phyloP scores from a whole-genome alignment of 352 stramenopile genomes.

The Phytophthora crassamura region DNA sequence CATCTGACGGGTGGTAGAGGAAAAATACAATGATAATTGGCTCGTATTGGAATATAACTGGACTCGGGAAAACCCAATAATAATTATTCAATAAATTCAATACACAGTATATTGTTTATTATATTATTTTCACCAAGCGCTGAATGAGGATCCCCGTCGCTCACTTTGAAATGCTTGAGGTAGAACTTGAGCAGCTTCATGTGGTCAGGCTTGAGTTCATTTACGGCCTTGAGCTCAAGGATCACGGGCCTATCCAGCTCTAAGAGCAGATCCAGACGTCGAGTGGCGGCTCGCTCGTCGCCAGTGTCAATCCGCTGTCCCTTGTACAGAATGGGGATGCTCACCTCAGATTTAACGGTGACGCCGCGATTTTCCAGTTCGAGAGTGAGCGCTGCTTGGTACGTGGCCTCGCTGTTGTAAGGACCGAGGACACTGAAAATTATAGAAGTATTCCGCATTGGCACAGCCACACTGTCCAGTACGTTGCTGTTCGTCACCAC shows the following conservation, averaged over 20 bases:
- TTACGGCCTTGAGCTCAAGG: constrained; percentile 48
- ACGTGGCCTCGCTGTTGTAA: constrained; percentile 48
- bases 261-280: constrained; percentile 43
- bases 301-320: constrained; percentile 28
- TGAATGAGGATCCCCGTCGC: too few species aligned
- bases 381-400: constrained; percentile 38
- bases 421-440: constrained; percentile 38
- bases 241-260: constrained; percentile 38
- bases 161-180: constrained; percentile 43
- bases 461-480: constrained; percentile 23
- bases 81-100: too few species aligned
- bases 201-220: constrained; percentile 24
- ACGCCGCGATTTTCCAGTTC: constrained; percentile 39
- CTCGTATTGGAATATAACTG: too few species aligned
- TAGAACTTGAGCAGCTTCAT: constrained; percentile 51
- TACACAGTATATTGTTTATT: too few species aligned
- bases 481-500: constrained; percentile 8
- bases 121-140: too few species aligned
- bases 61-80: too few species aligned
- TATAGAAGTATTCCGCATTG: constrained; percentile 44
- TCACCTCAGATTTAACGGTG: constrained; percentile 33
- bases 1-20: too few species aligned
- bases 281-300: too few species aligned
- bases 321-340: constrained; percentile 49
- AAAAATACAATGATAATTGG: too few species aligned